A percentile compares a stretch with the other conserved stretches of the same genome.
These are phyloP conservation scores for Starmera amethionina DNA, from an alignment of 805 yeast genomes.

Conservation along the genomic window DNA sequence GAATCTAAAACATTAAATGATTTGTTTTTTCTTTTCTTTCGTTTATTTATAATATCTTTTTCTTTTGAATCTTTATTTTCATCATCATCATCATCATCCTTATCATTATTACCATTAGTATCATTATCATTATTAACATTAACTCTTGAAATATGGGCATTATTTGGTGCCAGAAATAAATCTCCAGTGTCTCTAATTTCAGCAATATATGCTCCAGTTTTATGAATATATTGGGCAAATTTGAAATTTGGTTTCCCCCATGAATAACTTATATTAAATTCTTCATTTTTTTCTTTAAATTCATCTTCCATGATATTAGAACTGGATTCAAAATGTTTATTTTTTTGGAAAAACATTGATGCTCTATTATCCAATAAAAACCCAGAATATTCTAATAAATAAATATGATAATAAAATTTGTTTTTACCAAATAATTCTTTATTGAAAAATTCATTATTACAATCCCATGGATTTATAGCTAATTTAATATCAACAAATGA, in stretches of 20 bases:
- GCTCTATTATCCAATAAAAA: slow-evolving; percentile 79
- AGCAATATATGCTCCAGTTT: slow-evolving; percentile 81
- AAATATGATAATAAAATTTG: slow-evolving; percentile 68
- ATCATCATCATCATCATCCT: slow-evolving; percentile 10
- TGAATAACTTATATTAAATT: slow-evolving; percentile 66
- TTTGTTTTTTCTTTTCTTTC: slow-evolving; percentile 11
- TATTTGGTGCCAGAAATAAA: slow-evolving; percentile 78
- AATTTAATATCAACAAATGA: slow-evolving; percentile 65
- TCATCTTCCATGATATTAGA: too few species aligned
- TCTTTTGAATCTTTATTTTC: slow-evolving; percentile 9
- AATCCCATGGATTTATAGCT: slow-evolving; percentile 60
- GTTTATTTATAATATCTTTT: too few species aligned
- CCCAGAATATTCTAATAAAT: slow-evolving; percentile 56
- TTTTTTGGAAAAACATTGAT: slow-evolving; percentile 46
- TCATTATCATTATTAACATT: slow-evolving; percentile 34
- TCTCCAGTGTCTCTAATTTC: slow-evolving; percentile 75
- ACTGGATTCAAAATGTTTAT: slow-evolving; percentile 1
- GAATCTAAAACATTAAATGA: slow-evolving; percentile 44
- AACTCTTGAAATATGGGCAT: slow-evolving; percentile 68
- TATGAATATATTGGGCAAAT: slow-evolving; percentile 83
- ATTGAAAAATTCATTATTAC: slow-evolving; percentile 40
- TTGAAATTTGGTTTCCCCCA: slow-evolving; percentile 87
- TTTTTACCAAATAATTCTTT: slow-evolving; percentile 34
- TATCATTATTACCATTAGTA: slow-evolving; percentile 1
- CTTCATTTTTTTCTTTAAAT: slow-evolving; percentile 14